Percentiles rank a stretch among this genome's conserved stretches.
phyloP scores from a whole-genome alignment of 2,329 filamentous ascomycete species.

The Fusarium chlamydosporum region DNA sequence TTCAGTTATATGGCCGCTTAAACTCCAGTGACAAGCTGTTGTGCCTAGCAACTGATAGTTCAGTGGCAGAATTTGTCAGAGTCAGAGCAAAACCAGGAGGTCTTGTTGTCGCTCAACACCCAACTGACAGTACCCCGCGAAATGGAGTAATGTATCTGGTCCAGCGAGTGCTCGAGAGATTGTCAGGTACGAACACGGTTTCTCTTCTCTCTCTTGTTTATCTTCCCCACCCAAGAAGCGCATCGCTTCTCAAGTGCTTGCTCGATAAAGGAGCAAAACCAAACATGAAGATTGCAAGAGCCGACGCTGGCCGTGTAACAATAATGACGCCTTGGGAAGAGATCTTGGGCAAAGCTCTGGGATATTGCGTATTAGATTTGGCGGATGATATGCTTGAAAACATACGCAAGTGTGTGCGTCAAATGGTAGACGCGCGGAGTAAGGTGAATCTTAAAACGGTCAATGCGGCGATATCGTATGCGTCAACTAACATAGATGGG shows the following conservation, averaged over 20 bases:
- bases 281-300: not conserved
- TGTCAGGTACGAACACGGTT: rapidly evolving
- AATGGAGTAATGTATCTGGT: too few species aligned
- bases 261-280: constrained; percentile 13
- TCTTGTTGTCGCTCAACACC: rapidly evolving
- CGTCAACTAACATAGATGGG: rapidly evolving
- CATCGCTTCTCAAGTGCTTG: not conserved
- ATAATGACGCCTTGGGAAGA: constrained; percentile 12
- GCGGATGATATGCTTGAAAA: rapidly evolving
- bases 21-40: not conserved
- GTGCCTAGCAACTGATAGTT: not conserved
- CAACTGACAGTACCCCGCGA: rapidly evolving
- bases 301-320: rapidly evolving
- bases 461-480: not conserved
- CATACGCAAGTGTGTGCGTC: constrained; percentile 4
- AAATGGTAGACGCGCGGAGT: constrained; percentile 1
- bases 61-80: not conserved
- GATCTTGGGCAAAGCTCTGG: too few species aligned
- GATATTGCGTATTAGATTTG: not conserved
- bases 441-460: not conserved
- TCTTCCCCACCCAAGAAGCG: rapidly evolving
- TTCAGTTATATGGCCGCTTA: rapidly evolving
- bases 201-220: not conserved
- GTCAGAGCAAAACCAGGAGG: not conserved
- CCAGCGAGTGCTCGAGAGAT: not conserved